These are phyloP conservation scores for Citrus unshiu DNA, from an alignment of 345 rosid genomes.

Conservation along the genomic window DNA sequence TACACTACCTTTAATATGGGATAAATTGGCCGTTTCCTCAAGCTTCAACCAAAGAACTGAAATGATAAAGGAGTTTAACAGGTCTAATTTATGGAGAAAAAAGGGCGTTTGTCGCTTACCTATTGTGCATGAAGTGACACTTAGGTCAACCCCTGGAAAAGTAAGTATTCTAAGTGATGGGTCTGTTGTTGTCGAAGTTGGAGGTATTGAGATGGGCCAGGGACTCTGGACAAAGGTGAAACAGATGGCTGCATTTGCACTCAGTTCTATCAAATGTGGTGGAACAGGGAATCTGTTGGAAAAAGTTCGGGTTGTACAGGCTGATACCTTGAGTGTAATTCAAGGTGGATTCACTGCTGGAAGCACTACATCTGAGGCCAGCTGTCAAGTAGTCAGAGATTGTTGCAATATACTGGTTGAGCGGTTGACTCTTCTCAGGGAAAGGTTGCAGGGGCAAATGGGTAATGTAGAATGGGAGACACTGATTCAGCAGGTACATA, in stretches of 20 bases:
- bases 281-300: constrained; percentile 46
- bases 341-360: constrained; percentile 84
- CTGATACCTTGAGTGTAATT: constrained; percentile 64
- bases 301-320: constrained; percentile 67
- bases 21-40: constrained; percentile 53
- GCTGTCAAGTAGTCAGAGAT: constrained; percentile 75
- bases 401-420: constrained; percentile 70
- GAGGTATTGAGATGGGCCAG: constrained; percentile 90
- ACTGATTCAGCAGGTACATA: constrained; percentile 62
- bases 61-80: constrained; percentile 56
- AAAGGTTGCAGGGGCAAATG: constrained; percentile 44
- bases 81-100: constrained; percentile 51
- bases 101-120: constrained; percentile 83
- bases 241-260: constrained; percentile 86
- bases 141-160: constrained; percentile 68
- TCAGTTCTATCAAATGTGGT: constrained; percentile 51
- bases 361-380: constrained; percentile 86
- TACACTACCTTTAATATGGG: constrained; percentile 74
- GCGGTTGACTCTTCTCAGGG: constrained; percentile 48
- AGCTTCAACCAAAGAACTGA: constrained; percentile 41
- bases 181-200: constrained; percentile 88
- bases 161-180: constrained; percentile 87
- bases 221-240: constrained; percentile 96
- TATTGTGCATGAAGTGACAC: constrained; percentile 36
- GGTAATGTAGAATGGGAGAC: constrained; percentile 62